Evolutionary conservation across 495 filamentous ascomycete genomes (phyloP), one percentile per base, ranked within the genome.

Genomic region (Staphylotrichum tortipilum): DNA sequence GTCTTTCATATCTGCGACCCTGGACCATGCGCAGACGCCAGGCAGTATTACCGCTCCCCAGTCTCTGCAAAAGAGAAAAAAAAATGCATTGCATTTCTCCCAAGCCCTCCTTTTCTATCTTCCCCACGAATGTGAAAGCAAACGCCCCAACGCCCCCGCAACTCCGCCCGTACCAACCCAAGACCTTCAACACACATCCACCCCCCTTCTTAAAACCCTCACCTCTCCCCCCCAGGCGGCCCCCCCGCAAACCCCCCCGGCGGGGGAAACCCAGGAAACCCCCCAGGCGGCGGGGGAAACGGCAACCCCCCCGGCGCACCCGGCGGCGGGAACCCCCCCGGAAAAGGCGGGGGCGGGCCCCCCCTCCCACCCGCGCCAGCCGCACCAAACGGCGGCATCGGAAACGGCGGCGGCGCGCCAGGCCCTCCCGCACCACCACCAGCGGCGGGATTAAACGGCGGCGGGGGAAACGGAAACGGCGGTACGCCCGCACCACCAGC

Each of bases 321-420:
- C 4, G 48, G 40, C 31, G 47, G 47, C 59, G 47, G 47, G 35
- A 53, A 53, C 29, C 71, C 75, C 12, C 61, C 66, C 23, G 68
- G 69, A 52, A 68, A 56, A 39, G 57, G 67, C 50, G 68, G 69
- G 6, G 55, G 50, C 26, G 37, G 42, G 33, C 24, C 42, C 3
- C 41, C 47, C 7, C 36, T 31, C 6, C 19, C 7, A 2, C 46
- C 34, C 6, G 15, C 35, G 18, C 28, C 31, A 33, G 31, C 31
- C 7, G 28, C 21, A 53, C 54, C 68, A 42, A 90, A 88, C 4
- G 83, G 83, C 0, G 83, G 79, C 64, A 81, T 77, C 21, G 60
- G 47, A 12, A 50, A 57, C 53, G 44, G 63, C 55, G 39, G 57
- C 49, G 23, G 35, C 28, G 10, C 33, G 0, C 34, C 37, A 22